Base-by-base conservation (phyloP, 345 rosid genomes). In the Dimocarpus longan region DNA sequence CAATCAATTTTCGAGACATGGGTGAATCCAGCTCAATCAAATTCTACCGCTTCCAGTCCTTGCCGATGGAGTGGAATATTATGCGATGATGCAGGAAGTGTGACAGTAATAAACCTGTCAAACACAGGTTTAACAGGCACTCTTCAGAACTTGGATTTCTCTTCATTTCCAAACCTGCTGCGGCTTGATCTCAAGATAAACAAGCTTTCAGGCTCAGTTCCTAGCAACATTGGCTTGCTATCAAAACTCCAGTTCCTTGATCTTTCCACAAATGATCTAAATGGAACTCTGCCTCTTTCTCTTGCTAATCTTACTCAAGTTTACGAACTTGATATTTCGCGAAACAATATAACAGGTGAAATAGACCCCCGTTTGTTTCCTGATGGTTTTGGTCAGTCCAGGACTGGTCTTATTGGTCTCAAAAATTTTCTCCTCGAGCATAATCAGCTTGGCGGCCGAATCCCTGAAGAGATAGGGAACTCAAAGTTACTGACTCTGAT, bases 251-350 rank as follows among this genome's bases (percentile, higher is more conserved):
- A 68, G 13, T 80, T 57, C 48, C 79, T 83, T 72, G 83, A 76
- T 46, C 77, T 83, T 21, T 73, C 80, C 56, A 68, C 71, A 28
- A 83, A 83, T 48, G 40, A 42, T 73, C 40, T 83, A 28, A 3
- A 48, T 21, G 77, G 83, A 10, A 71, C 77, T 4, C 48, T 83
- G 24, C 85, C 85, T 24, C 63, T 72, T 71, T 44, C 82, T 65
- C 76, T 82, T 11, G 76, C 82, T 50, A 71, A 74, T 64, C 81
- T 78, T n/a, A 78, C 81, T 64, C 81, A 70, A 21, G 79, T 74
- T 77, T 78, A 73, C 52, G 85, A 82, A 75, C 79, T 82, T 52
- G 82, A 82, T 48, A 10, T 82, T 65, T 82, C 85, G 1, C 66
- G 77, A 54, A 82, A 82, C 57, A 78, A 75, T 48, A 64, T 82